Evolutionary conservation across 2,329 filamentous ascomycete species (phyloP).

Genomic region (Onygenales sp.): DNA sequence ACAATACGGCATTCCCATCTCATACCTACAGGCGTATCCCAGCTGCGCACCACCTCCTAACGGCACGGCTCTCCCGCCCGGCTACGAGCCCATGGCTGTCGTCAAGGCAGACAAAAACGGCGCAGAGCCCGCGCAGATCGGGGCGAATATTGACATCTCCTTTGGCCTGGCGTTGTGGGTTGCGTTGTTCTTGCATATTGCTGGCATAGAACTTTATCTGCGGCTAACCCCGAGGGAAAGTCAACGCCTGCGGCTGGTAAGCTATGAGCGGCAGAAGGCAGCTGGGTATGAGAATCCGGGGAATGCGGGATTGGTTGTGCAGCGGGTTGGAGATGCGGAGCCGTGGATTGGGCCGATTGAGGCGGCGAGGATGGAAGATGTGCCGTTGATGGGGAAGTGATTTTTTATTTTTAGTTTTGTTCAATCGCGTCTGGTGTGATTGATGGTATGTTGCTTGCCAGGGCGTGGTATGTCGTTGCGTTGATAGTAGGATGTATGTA

Average conservation of each 20-base stretch:
- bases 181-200: conserved; percentile 41
- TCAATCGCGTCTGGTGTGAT: no score
- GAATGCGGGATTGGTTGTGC: conserved; percentile 36
- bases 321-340: conserved; percentile 31
- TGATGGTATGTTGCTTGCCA: no score
- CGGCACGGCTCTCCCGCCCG: neutral
- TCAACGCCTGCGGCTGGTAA: conserved; percentile 46
- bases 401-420: no score
- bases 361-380: neutral
- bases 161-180: conserved; percentile 49
- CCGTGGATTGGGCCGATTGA: conserved; percentile 5
- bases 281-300: conserved; percentile 44
- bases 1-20: conserved; percentile 25
- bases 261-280: conserved; percentile 47
- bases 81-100: neutral
- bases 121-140: conserved; percentile 21
- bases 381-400: neutral
- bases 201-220: conserved; percentile 43
- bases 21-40: conserved; percentile 18
- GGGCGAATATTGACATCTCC: conserved; percentile 35
- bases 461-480: no score
- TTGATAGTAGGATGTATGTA: no score
- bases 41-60: conserved; percentile 3
- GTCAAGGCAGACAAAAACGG: conserved; percentile 10
- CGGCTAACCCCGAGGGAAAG: conserved; percentile 45